Percentiles rank a stretch among this genome's conserved stretches.
These are phyloP conservation scores for Cymbopogon citratus DNA, from an alignment of 176 grass and related monocot species.

Conservation along the genomic window DNA sequence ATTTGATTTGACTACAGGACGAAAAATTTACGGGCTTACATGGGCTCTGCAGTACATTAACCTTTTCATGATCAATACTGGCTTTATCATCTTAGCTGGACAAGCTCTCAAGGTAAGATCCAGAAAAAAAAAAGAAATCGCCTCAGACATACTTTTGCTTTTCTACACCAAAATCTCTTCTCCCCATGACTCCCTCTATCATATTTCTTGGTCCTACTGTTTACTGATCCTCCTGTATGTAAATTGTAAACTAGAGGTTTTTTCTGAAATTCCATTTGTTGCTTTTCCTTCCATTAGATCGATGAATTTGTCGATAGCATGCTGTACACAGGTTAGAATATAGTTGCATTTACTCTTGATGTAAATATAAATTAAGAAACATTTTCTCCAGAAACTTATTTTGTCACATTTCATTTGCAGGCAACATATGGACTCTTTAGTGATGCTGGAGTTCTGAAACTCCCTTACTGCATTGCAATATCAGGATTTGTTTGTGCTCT, in stretches of 20 bases:
- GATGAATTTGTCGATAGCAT: constrained; percentile 6
- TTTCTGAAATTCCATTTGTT: background rate
- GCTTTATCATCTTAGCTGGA: constrained; percentile 90
- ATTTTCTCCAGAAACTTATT: constrained; percentile 1
- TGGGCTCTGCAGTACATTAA: constrained; percentile 97
- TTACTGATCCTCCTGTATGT: background rate
- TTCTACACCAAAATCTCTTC: background rate
- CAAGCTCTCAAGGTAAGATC: constrained; percentile 85
- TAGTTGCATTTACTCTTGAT: background rate
- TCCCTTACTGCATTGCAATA: constrained; percentile 91
- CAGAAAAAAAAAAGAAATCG: background rate
- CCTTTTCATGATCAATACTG: constrained; percentile 99
- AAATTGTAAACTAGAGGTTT: background rate
- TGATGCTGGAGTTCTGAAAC: constrained; percentile 69
- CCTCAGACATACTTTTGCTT: background rate
- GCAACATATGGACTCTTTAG: constrained; percentile 75
- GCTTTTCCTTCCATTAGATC: background rate
- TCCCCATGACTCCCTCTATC: background rate
- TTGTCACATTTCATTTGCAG: constrained; percentile 40
- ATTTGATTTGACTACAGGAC: constrained; percentile 69
- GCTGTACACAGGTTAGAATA: background rate
- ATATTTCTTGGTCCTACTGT: background rate
- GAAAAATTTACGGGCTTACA: constrained; percentile 82
- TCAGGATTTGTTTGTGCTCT: constrained; percentile 80
- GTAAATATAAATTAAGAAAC: background rate